Conservation (phyloP, 805 yeast genomes). For the Vanderwaltozyma polyspora region DNA sequence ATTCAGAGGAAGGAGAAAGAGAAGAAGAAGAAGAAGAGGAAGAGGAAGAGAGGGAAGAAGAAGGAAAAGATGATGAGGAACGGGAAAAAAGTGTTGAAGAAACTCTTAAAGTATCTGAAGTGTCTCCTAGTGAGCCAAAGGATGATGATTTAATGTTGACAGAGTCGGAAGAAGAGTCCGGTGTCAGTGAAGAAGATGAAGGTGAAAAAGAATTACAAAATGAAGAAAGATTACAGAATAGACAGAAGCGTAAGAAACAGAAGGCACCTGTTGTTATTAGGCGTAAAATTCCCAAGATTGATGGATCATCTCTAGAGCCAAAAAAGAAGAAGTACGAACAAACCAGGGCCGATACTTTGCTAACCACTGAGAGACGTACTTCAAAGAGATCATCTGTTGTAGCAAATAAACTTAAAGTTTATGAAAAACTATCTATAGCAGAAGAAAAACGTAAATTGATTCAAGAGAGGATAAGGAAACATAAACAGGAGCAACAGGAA, state of each 20-base stretch:
- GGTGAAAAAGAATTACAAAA: slow-evolving; percentile 55
- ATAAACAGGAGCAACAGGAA: slow-evolving; percentile 35
- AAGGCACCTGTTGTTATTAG: slow-evolving; percentile 27
- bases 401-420: slow-evolving; percentile 64
- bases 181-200: slow-evolving; percentile 45
- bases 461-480: slow-evolving; percentile 35
- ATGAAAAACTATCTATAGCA: slow-evolving; percentile 56
- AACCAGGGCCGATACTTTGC: slow-evolving; percentile 40
- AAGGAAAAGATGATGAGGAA: background rate
- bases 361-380: slow-evolving; percentile 48
- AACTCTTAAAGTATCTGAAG: too few relatives aligned
- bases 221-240: slow-evolving; percentile 26
- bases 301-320: slow-evolving; percentile 20
- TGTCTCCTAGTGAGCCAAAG: slow-evolving; percentile 11
- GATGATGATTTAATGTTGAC: slow-evolving; percentile 25
- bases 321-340: slow-evolving; percentile 15
- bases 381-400: slow-evolving; percentile 72
- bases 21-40: slow-evolving; percentile 2
- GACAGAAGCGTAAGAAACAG: slow-evolving; percentile 8
- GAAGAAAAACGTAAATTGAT: slow-evolving; percentile 44
- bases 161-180: slow-evolving; percentile 29
- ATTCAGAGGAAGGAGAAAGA: slow-evolving; percentile 13
- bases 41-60: slow-evolving; percentile 1
- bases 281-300: slow-evolving; percentile 18
- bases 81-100: slow-evolving; percentile 1